These are phyloP conservation scores for Cladorrhinum sp. DNA, from an alignment of 2,329 filamentous ascomycete species.

Conservation along the genomic window DNA sequence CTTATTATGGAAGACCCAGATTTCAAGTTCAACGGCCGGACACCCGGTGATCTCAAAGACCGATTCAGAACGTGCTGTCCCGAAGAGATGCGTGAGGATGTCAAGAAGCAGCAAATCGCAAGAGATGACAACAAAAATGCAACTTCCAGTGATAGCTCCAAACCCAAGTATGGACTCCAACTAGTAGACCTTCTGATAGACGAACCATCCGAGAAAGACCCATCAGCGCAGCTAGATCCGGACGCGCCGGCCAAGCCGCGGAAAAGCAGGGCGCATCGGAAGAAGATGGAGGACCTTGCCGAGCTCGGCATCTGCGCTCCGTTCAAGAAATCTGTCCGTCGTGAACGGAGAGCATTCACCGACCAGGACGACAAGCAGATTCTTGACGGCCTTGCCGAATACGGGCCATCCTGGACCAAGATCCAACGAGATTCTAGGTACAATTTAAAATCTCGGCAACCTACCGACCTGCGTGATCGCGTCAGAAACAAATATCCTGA, in stretches of 20 bases:
- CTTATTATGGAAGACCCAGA: constrained; percentile 59
- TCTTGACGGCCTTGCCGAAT: constrained; percentile 55
- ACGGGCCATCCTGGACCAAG: constrained; percentile 63
- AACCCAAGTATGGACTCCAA: constrained; percentile 48
- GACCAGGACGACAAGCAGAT: constrained; percentile 63
- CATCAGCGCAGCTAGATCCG: constrained; percentile 16
- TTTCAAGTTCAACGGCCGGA: constrained; percentile 60
- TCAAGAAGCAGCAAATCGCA: background rate
- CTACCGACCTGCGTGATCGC: constrained; percentile 61
- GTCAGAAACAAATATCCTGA: constrained; percentile 63
- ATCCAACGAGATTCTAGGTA: constrained; percentile 60
- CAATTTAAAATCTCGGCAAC: constrained; percentile 56
- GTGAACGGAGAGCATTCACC: constrained; percentile 59
- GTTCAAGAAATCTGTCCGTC: constrained; percentile 60
- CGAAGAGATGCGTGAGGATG: constrained; percentile 48
- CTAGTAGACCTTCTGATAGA: constrained; percentile 57
- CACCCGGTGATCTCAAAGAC: constrained; percentile 63
- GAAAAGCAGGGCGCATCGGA: constrained; percentile 42
- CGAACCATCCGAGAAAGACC: constrained; percentile 24
- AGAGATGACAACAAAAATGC: constrained; percentile 14
- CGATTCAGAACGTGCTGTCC: constrained; percentile 65
- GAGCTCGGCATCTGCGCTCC: constrained; percentile 59
- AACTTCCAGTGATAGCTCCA: constrained; percentile 33
- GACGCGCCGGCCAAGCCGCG: constrained; percentile 29
- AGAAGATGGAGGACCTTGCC: constrained; percentile 43